Conservation (phyloP, 192 early-diverging fungal genomes). For the Endogone sp. region DNA sequence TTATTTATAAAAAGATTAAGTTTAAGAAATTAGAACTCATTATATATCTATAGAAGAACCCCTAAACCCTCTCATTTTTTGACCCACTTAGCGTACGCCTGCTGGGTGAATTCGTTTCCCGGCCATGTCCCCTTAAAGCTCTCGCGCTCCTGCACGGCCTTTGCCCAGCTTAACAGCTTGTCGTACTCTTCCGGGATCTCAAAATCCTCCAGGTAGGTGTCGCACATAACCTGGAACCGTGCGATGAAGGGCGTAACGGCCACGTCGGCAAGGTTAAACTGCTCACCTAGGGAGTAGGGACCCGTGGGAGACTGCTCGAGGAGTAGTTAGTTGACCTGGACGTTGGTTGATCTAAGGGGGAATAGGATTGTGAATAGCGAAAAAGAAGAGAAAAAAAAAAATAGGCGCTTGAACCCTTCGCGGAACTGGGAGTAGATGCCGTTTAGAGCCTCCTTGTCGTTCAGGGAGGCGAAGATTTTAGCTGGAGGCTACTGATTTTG, state of each 20-base stretch:
- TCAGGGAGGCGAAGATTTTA: conserved; percentile 18
- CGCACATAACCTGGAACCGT: conserved; percentile 19
- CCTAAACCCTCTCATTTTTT: too few relatives aligned
- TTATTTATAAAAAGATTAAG: too few relatives aligned
- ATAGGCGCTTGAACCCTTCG: conserved; percentile 16
- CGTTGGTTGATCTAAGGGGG: neutral
- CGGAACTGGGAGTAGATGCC: conserved; percentile 23
- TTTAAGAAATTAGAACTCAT: too few relatives aligned
- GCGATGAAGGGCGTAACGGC: conserved; percentile 37
- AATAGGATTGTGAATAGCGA: too few relatives aligned
- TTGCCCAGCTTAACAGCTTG: neutral
- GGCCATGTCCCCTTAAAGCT: neutral
- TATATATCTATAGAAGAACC: too few relatives aligned
- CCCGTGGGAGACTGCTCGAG: conserved; percentile 26
- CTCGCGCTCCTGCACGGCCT: neutral
- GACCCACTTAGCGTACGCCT: too few relatives aligned
- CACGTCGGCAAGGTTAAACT: conserved; percentile 45
- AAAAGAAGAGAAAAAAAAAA: too few relatives aligned
- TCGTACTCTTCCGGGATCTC: neutral
- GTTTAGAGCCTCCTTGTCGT: conserved; percentile 16
- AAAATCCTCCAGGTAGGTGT: conserved; percentile 9
- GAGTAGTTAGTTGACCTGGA: conserved; percentile 35
- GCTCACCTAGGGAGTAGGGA: conserved; percentile 39
- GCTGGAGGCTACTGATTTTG: conserved; percentile 17
- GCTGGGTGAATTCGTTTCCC: neutral